Evolutionary conservation across 768 basidiomycete species (phyloP).

Genomic region (Clavulina sp.): DNA sequence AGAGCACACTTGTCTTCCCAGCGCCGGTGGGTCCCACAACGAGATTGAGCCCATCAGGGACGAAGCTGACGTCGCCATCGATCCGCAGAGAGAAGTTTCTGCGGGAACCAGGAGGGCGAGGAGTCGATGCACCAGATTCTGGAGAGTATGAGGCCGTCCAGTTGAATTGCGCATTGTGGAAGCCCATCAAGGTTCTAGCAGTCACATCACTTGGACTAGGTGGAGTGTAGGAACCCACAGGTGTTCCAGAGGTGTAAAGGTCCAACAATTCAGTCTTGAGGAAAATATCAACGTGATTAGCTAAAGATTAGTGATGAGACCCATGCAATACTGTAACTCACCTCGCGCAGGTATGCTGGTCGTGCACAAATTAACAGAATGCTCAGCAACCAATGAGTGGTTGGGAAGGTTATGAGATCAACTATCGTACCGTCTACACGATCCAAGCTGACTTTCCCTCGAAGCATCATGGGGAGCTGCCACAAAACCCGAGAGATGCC

Average conservation of each 20-base stretch:
- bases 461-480: constrained; percentile 17
- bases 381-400: too few relatives aligned
- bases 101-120: too few relatives aligned
- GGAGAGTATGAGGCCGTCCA: constrained; percentile 40
- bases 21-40: constrained; percentile 21
- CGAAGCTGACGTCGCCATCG: constrained; percentile 18
- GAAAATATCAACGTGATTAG: too few relatives aligned
- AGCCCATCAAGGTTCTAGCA: constrained; percentile 9
- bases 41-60: constrained; percentile 20
- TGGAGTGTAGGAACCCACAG: constrained; percentile 7
- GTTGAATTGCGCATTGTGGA: constrained; percentile 25
- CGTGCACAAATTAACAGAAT: not conserved
- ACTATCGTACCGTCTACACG: constrained; percentile 33
- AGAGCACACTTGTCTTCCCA: constrained; percentile 10
- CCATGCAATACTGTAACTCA: too few relatives aligned
- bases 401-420: too few relatives aligned
- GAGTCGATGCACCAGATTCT: too few relatives aligned
- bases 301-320: too few relatives aligned
- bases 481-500: constrained; percentile 22
- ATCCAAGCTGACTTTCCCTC: constrained; percentile 45
- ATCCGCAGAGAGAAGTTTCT: constrained; percentile 19
- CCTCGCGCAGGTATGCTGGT: too few relatives aligned
- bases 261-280: constrained; percentile 23
- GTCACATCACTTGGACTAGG: constrained; percentile 4
- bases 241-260: constrained; percentile 12